Conservation (phyloP, 441 rosid species). For the Rhodomyrtus psidioides region DNA sequence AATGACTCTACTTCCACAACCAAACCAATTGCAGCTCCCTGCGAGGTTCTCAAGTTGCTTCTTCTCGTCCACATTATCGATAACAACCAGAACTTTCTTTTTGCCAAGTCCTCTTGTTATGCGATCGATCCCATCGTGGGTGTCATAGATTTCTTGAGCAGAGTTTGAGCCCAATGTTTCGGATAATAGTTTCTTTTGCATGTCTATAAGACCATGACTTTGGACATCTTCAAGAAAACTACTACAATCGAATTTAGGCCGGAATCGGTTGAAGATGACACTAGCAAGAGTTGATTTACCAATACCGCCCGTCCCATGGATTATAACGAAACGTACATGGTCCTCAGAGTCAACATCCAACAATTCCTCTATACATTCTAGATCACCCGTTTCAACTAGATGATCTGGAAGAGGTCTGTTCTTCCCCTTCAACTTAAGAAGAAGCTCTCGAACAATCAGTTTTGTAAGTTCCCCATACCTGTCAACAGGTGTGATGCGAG, state of each 20-base stretch:
- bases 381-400: not conserved
- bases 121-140: not conserved
- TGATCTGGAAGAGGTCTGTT: not conserved
- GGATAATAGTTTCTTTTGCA: not conserved
- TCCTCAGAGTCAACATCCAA: not conserved
- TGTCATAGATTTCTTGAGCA: accelerated
- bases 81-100: not conserved
- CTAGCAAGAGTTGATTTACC: not conserved
- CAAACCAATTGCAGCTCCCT: not conserved
- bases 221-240: not conserved
- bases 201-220: not conserved
- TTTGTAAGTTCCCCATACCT: not conserved
- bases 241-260: accelerated
- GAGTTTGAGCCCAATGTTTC: not conserved
- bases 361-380: not conserved
- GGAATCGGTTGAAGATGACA: not conserved
- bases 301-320: not conserved
- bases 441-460: not conserved
- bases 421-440: not conserved
- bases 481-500: not conserved
- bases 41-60: not conserved
- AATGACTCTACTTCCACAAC: not conserved
- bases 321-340: not conserved
- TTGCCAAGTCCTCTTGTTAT: not conserved
- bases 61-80: not conserved